These are phyloP conservation scores for Ceriops decandra DNA, from an alignment of 345 rosid species.

Conservation along the genomic window DNA sequence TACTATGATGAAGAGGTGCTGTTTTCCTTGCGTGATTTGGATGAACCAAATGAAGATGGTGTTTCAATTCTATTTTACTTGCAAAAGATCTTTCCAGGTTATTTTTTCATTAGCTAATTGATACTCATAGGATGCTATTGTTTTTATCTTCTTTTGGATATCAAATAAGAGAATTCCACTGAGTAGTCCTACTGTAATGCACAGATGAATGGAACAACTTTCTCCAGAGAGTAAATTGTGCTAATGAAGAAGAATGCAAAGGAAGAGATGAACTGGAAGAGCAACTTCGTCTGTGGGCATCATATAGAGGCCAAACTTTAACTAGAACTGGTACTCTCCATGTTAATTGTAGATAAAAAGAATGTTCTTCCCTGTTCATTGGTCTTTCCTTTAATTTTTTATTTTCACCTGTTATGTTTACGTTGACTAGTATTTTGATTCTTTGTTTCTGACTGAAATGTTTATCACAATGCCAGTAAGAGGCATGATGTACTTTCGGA, in stretches of 20 bases:
- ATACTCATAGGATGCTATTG: background rate
- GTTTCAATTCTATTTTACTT: constrained; percentile 90
- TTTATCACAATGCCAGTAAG: constrained; percentile 54
- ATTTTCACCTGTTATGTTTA: background rate
- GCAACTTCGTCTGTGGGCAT: constrained; percentile 93
- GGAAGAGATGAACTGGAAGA: constrained; percentile 56
- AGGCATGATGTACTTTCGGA: constrained; percentile 98
- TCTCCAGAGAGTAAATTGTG: constrained; percentile 64
- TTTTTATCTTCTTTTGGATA: background rate
- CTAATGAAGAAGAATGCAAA: constrained; percentile 67
- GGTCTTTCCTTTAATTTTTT: background rate
- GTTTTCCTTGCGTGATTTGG: constrained; percentile 71
- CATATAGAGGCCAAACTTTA: constrained; percentile 94
- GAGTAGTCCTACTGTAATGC: constrained; percentile 10
- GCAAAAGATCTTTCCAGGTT: constrained; percentile 98
- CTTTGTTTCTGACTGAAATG: constrained; percentile 12
- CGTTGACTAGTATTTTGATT: background rate
- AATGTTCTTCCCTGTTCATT: background rate
- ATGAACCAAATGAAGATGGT: constrained; percentile 88
- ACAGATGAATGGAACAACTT: constrained; percentile 97
- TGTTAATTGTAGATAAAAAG: background rate
- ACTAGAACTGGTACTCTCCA: constrained; percentile 79
- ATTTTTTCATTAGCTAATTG: constrained; percentile 1
- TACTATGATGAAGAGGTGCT: constrained; percentile 91
- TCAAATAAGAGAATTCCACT: background rate